These are phyloP conservation scores for Microbotryum scabiosae DNA, from an alignment of 1,284 basidiomycete genomes.

Conservation along the genomic window DNA sequence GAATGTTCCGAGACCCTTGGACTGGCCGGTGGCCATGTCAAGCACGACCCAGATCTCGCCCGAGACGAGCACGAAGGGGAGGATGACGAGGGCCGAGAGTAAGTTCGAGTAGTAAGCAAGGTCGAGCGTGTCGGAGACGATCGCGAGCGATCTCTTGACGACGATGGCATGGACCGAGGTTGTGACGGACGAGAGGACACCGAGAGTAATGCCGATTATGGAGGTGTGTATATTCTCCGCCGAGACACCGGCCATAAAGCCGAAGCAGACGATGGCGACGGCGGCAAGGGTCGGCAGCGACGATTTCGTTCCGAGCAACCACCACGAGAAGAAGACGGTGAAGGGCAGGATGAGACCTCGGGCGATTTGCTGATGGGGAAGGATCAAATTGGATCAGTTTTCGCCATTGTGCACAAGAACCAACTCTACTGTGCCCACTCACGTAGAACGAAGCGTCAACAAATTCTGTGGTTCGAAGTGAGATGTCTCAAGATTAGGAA, in stretches of 20 bases:
- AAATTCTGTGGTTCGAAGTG: constrained; percentile 49
- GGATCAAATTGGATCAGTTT: constrained; percentile 1
- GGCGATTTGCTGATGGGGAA: constrained; percentile 51
- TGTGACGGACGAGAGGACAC: constrained; percentile 64
- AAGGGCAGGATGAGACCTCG: constrained; percentile 70
- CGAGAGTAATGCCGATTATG: constrained; percentile 57
- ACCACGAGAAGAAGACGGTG: constrained; percentile 67
- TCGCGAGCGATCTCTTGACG: constrained; percentile 66
- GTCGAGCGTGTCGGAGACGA: constrained; percentile 66
- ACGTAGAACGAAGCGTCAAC: constrained; percentile 81
- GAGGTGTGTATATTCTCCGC: constrained; percentile 37
- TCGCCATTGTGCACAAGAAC: background rate
- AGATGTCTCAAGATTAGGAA: background rate
- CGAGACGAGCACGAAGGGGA: constrained; percentile 57
- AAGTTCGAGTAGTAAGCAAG: constrained; percentile 79
- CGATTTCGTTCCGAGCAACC: constrained; percentile 50
- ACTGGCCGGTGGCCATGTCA: constrained; percentile 50
- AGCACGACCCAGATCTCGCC: constrained; percentile 60
- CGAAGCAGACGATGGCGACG: constrained; percentile 64
- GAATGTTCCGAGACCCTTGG: constrained; percentile 53
- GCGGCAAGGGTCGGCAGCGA: constrained; percentile 49
- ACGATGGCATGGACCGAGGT: constrained; percentile 75
- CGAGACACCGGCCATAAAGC: constrained; percentile 70
- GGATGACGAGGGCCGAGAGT: constrained; percentile 54
- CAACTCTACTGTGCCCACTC: background rate